Percentiles rank a stretch among this genome's conserved stretches.
Conservation (phyloP, 1,284 basidiomycete species). For the Sanghuangporus baumii region DNA sequence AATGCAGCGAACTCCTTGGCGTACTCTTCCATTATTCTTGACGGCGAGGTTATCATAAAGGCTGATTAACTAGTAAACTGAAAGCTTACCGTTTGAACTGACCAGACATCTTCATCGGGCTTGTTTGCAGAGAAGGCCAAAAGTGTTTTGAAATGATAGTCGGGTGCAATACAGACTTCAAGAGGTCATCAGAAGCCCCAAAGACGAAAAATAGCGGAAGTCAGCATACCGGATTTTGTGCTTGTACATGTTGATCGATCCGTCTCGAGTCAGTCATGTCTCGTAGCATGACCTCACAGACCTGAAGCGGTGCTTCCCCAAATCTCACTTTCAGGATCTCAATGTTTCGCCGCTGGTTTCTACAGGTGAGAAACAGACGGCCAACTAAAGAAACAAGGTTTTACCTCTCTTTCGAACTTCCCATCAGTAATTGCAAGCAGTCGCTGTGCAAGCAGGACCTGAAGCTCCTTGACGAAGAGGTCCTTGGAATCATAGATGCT, state of each 20-base stretch:
- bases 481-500: conserved; percentile 95
- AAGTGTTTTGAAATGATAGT: conserved; percentile 90
- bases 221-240: conserved; percentile 53
- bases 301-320: conserved; percentile 83
- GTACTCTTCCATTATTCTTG: conserved; percentile 71
- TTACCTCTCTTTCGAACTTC: conserved; percentile 77
- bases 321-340: conserved; percentile 93
- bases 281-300: conserved; percentile 94
- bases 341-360: conserved; percentile 73
- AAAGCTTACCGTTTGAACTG: conserved; percentile 63
- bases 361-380: background rate
- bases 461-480: conserved; percentile 90
- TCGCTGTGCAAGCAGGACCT: conserved; percentile 81
- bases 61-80: background rate
- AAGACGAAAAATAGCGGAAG: background rate
- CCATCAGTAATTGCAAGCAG: conserved; percentile 77
- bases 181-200: conserved; percentile 3
- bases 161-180: conserved; percentile 72
- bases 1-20: conserved; percentile 70
- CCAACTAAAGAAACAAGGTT: conserved; percentile 20
- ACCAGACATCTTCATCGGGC: conserved; percentile 73
- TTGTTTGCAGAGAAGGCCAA: conserved; percentile 81
- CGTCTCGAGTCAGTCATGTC: conserved; percentile 92
- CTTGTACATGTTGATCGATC: conserved; percentile 79
- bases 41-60: background rate